Evolutionary conservation across 2,329 filamentous ascomycete species (phyloP), one percentile per base, ranked within the genome.

Genomic region (Neurospora crassa): DNA sequence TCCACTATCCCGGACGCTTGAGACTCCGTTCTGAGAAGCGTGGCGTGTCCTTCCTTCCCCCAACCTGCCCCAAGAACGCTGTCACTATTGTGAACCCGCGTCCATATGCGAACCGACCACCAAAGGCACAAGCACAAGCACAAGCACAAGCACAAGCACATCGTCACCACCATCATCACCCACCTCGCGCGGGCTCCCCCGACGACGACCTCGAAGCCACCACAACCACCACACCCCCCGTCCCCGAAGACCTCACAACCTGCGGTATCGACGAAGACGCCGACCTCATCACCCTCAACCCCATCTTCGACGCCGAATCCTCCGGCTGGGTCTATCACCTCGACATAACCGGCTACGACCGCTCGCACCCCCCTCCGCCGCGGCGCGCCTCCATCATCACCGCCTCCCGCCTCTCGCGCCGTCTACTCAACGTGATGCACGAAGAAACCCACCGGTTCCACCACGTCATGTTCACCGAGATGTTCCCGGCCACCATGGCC

Each of bases 251-350:
- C 74, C 76, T 79, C 72, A 76, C 77, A 1, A 78, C 83, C 70
- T 93, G 91, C 80, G 91, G 91, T 71, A 87, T 92, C 5, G 89
- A 87, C 73, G 91, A 93, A 79, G 86, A 89, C 34, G 91, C 91
- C 4, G 91, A 94, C 76, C 84, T 94, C 69, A 93, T 94, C 78
- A 92, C 90, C 0, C 87, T 94, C 75, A 92, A 93, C 78, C 92
- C 92, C 0, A 85, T 94, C 53, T 94, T 94, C 77, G 90, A 94
- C 76, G 86, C 90, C 0, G 85, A 89, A 10, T 83, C 87, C 70
- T 93, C 91, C 3, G 90, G 90, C 69, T 94, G 91, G 91, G 87
- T 92, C 53, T 90, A 93, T 71, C 84, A 87, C 5, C 84, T 89
- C 72, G 91, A 93, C 74, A 85, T 91, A 18, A 92, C 90, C 0